These are phyloP conservation scores for Oldenlandia corymbosa DNA, from an alignment of 257 asterid genomes.

Conservation along the genomic window DNA sequence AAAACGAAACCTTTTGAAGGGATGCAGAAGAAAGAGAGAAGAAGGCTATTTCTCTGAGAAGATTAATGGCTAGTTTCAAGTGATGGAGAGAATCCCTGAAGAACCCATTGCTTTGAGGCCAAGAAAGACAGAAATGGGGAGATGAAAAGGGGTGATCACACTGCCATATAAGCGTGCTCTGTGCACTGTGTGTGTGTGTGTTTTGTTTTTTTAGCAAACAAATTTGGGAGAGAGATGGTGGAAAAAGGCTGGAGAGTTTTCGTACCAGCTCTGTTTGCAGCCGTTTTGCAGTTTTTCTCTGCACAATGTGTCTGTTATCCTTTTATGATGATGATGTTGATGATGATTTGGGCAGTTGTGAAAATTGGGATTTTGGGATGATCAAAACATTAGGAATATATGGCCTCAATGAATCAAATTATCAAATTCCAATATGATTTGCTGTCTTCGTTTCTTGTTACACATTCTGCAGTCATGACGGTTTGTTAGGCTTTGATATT, in stretches of 20 bases:
- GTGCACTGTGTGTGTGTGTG: not conserved
- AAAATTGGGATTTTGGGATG: not conserved
- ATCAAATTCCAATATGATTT: no score
- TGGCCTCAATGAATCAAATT: no score
- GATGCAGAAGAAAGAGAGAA: not conserved
- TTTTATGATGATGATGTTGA: not conserved
- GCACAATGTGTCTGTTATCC: no score
- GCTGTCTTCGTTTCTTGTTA: not conserved
- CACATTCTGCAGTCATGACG: not conserved
- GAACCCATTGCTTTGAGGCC: slow-evolving; percentile 9
- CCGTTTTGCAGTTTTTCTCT: no score
- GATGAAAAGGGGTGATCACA: not conserved
- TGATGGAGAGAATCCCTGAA: not conserved
- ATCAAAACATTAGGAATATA: not conserved
- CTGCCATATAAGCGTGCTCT: no score
- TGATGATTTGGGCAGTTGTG: not conserved
- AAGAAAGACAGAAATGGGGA: slow-evolving; percentile 3
- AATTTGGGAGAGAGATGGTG: no score
- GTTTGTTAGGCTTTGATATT: no score
- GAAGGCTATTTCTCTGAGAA: slow-evolving; percentile 1
- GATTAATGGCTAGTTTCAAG: no score
- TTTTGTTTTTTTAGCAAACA: not conserved
- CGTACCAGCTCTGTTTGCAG: no score
- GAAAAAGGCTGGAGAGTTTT: no score
- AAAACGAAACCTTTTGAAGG: not conserved